Base-by-base conservation (phyloP, 192 early-diverging fungal species). In the Mortierella alpina region DNA sequence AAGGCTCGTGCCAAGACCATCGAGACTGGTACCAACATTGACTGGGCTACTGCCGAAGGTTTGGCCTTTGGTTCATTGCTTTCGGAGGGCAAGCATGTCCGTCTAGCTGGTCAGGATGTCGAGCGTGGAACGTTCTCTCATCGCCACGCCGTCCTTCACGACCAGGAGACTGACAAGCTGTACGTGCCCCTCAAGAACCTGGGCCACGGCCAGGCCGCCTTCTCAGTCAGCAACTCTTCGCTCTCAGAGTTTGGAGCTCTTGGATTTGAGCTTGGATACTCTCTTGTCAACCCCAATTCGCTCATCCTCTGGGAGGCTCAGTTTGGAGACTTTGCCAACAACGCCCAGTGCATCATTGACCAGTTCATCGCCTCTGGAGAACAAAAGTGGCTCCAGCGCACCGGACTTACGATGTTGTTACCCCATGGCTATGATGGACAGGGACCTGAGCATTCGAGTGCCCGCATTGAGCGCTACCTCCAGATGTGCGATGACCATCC, bases 51-150 rank as follows among this genome's bases (percentile, higher is more conserved):
- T 7, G 98, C 95, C 49, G 98, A 99, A 87, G 85, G 92, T 49
- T 89, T 99, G 80, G 95, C 98, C 6, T 97, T 95, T 81, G 98
- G 96, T 48, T 87, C 93, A 10, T 91, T 99, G 58, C 89, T 99
- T 61, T 76, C 93, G 17, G 96, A 98, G 82, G 94, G 95, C 70
- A 94, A 95, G 82, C 96, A 97, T 75, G 91, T 97, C 66, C 92
- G 96, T 68, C 86, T 99, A 44, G 93, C 93, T 64, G 98, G 98
- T 58, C 98, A 99, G 87, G 98, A 99, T 90, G 93, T 95, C 63
- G 98, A 99, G 87, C 95, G 98, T 84, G 98, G 98, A 62, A 99
- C 98, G 20, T 99, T 99, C 87, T 99, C 98, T 62, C 98, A 99
- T 76, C 95, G 98, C 65, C 98, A 99, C 80, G 93, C 98, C 20